Conservation (phyloP, 140 eudicot species). For the Senecio squalidus region DNA sequence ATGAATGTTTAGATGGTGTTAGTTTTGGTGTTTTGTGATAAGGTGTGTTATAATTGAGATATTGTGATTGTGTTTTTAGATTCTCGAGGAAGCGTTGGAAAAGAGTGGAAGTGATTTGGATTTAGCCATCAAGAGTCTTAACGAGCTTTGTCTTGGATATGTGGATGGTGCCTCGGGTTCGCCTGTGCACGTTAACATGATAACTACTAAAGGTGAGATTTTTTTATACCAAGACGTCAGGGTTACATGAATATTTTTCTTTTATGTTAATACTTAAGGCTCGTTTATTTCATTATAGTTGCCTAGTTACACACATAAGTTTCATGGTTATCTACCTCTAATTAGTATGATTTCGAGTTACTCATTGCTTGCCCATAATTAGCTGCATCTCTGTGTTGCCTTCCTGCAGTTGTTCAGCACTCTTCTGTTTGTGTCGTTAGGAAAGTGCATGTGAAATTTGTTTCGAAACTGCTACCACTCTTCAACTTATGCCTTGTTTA, state of each 20-base stretch:
- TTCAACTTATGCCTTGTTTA: too few relatives aligned
- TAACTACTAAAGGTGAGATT: constrained; percentile 40
- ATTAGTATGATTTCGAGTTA: background rate
- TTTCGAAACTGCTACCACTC: background rate
- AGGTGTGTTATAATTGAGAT: background rate
- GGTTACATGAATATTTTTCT: background rate
- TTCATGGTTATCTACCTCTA: background rate
- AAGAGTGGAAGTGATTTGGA: constrained; percentile 66
- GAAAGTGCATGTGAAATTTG: background rate
- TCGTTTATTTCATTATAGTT: background rate
- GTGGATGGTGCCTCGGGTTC: constrained; percentile 31
- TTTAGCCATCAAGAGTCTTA: constrained; percentile 68
- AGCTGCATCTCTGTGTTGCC: background rate
- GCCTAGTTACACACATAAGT: too few relatives aligned
- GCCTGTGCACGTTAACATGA: constrained; percentile 26
- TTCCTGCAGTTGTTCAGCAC: background rate
- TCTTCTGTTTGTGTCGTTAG: background rate
- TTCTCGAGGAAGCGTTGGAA: constrained; percentile 59
- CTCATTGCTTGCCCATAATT: background rate
- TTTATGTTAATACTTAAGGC: background rate
- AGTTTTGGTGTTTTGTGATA: background rate
- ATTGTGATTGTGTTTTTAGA: constrained; percentile 28
- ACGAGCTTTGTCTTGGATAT: constrained; percentile 57
- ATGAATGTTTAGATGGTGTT: constrained; percentile 1
- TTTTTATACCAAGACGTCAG: background rate